phyloP scores from a whole-genome alignment of 75 land plant species.

The Picea sitchensis region DNA sequence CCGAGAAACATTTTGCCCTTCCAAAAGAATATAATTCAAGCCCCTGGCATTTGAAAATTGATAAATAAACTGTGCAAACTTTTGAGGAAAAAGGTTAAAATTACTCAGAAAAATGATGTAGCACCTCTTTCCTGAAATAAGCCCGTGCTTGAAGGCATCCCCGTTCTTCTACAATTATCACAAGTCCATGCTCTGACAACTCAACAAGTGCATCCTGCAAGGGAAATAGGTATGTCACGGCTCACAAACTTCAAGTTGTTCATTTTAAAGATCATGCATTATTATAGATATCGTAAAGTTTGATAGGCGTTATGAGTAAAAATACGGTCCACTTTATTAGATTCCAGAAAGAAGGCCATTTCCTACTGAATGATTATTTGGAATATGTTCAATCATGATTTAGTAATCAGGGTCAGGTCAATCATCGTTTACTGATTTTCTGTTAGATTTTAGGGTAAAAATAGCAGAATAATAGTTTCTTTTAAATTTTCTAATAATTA shows the following conservation, averaged over 20 bases:
- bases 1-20: neutral
- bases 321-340: neutral
- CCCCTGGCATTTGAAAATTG: neutral
- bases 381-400: no score
- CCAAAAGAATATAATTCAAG: neutral
- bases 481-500: no score
- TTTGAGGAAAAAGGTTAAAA: neutral
- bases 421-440: neutral
- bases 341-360: neutral
- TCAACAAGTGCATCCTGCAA: conserved; percentile 85
- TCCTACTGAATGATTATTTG: neutral
- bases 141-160: conserved; percentile 95
- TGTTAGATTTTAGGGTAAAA: no score
- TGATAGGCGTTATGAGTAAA: neutral
- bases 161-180: conserved; percentile 85
- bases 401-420: neutral
- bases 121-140: conserved; percentile 85
- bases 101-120: neutral
- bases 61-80: neutral
- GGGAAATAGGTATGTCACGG: neutral
- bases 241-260: neutral
- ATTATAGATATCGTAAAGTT: neutral
- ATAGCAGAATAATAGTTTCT: no score
- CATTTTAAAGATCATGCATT: neutral
- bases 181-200: conserved; percentile 89